Conservation (phyloP, 192 early-diverging fungal species). For the Dispira simplex region DNA sequence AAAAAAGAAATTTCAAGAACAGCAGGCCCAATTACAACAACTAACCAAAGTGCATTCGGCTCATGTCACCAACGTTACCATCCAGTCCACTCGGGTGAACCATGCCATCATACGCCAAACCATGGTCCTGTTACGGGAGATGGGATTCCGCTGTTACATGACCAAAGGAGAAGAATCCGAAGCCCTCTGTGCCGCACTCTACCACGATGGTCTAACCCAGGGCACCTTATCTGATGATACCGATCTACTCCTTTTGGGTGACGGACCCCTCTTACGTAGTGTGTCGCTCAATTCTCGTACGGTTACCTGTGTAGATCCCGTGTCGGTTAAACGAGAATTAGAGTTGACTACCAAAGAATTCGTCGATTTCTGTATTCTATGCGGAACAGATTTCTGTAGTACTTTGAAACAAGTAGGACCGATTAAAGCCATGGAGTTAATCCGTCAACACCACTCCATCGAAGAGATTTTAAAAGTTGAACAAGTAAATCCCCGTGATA, state of each 20-base stretch:
- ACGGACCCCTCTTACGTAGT: conserved; percentile 30
- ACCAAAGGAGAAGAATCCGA: conserved; percentile 40
- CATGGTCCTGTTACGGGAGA: conserved; percentile 22
- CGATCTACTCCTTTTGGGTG: conserved; percentile 35
- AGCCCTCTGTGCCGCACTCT: conserved; percentile 44
- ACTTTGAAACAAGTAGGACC: conserved; percentile 50
- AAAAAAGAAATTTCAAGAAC: neutral
- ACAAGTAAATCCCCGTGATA: neutral
- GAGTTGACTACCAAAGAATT: conserved; percentile 34
- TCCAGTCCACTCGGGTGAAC: conserved; percentile 32
- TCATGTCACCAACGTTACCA: neutral
- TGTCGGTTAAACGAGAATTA: conserved; percentile 25
- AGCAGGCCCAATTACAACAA: neutral
- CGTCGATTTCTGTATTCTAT: conserved; percentile 57
- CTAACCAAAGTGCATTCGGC: neutral
- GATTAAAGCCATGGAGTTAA: conserved; percentile 34
- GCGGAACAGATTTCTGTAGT: conserved; percentile 58
- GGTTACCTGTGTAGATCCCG: conserved; percentile 33
- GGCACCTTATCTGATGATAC: conserved; percentile 36
- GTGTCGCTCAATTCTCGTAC: conserved; percentile 16
- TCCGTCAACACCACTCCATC: conserved; percentile 41
- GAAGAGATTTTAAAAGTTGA: conserved; percentile 30
- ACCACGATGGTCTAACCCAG: conserved; percentile 25
- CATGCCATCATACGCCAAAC: conserved; percentile 26
- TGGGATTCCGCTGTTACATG: conserved; percentile 33